These are phyloP conservation scores for Senecio squalidus DNA, from an alignment of 140 eudicot species.

Conservation along the genomic window DNA sequence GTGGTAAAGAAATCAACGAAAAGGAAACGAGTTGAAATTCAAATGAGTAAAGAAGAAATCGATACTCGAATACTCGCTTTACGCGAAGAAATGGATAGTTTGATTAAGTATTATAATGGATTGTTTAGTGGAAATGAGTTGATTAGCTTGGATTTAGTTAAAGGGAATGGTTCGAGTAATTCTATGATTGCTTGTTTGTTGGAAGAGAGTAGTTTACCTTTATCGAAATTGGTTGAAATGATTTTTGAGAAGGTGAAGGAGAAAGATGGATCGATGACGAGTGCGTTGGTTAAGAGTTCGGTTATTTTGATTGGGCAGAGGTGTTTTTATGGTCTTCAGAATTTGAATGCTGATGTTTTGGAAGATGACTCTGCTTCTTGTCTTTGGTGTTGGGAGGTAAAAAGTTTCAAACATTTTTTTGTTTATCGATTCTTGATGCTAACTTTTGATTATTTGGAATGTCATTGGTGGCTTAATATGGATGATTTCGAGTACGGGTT, in stretches of 20 bases:
- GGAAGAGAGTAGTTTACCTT: conserved; percentile 69
- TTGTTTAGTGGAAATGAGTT: conserved; percentile 9
- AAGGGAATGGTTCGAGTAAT: conserved; percentile 15
- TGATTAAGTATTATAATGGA: conserved; percentile 36
- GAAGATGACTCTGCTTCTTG: conserved; percentile 74
- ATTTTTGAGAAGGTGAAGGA: conserved; percentile 49
- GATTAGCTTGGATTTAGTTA: conserved; percentile 1
- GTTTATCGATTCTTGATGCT: too few species aligned
- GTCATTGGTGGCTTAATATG: too few species aligned
- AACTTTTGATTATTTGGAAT: too few species aligned
- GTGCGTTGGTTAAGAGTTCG: conserved; percentile 57
- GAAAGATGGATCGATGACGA: conserved; percentile 33
- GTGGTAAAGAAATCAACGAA: conserved; percentile 34
- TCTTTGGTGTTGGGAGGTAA: conserved; percentile 99
- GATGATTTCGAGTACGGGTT: too few species aligned
- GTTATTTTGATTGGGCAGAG: conserved; percentile 79
- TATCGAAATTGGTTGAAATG: conserved; percentile 63
- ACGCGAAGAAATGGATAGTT: conserved; percentile 35
- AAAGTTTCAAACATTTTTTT: too few species aligned
- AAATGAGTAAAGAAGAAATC: conserved; percentile 32
- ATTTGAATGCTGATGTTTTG: conserved; percentile 69
- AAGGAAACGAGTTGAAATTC: conserved; percentile 38
- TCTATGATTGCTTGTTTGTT: conserved; percentile 61
- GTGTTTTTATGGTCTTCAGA: conserved; percentile 47
- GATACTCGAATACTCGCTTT: conserved; percentile 26